Evolutionary conservation across 306 rosid species (phyloP).

Genomic region (Gynostemma pentaphyllum): DNA sequence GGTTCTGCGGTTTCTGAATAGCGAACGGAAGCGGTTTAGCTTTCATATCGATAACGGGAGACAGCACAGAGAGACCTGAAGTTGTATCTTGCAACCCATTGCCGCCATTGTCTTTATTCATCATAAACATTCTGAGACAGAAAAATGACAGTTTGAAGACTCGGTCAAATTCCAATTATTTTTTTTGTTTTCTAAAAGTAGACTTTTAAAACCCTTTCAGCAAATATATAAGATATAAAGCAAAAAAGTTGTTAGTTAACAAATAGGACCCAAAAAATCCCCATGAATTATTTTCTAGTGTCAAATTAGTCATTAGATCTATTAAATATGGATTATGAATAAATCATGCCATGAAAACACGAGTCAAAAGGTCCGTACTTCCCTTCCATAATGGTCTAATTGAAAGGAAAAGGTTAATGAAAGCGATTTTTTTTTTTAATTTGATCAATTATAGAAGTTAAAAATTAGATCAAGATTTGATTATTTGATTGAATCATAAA

Average conservation of each 20-base stretch:
- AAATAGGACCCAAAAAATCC: too few species aligned
- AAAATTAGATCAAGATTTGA: neutral
- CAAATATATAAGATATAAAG: too few species aligned
- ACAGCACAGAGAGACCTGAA: conserved; percentile 40
- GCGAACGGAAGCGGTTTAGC: conserved; percentile 30
- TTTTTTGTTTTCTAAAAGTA: too few species aligned
- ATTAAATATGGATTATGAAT: too few species aligned
- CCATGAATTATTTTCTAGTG: too few species aligned
- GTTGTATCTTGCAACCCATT: conserved; percentile 35
- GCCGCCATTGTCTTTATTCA: conserved; percentile 31
- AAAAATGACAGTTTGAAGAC: neutral
- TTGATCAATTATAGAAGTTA: neutral
- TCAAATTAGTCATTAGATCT: too few species aligned
- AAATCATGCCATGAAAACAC: too few species aligned
- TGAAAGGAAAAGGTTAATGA: neutral
- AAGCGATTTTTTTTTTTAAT: neutral
- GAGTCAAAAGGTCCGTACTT: too few species aligned
- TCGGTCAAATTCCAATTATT: too few species aligned
- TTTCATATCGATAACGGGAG: conserved; percentile 41
- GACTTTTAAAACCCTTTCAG: too few species aligned
- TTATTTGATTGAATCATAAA: neutral
- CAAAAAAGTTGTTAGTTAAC: too few species aligned
- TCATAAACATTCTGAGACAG: conserved; percentile 48
- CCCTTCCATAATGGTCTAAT: too few species aligned
- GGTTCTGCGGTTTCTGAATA: conserved; percentile 33